Evolutionary conservation across 1,284 basidiomycete species (phyloP), one percentile per base, ranked within the genome.

Genomic region (Fistulina hepatica): DNA sequence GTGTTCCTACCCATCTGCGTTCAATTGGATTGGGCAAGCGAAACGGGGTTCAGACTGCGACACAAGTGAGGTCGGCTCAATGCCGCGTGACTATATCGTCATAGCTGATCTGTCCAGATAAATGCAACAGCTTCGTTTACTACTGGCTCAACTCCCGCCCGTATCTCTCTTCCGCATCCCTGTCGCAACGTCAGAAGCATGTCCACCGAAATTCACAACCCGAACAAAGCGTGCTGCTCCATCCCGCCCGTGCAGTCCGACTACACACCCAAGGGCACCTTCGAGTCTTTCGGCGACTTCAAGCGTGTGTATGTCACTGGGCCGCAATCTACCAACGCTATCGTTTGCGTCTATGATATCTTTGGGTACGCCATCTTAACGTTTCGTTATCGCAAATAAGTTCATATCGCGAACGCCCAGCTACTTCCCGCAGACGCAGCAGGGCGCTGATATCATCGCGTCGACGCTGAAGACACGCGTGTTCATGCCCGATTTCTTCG

Each of bases 401-500:
- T 7, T 22, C 20, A 21, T 23, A 15, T 15, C 40, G 17, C 21
- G 26, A 10, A 15, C 22, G 11, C 23, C 6, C 43, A 70, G 69
- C 6, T 70, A 59, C 58, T 71, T 65, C 53, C 70, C 71, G 6
- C 69, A 74, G 53, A 76, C 73, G 6, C 68, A 71, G 50, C 73
- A 75, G 45, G 74, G 73, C 30, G 73, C 72, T 22, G 77, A 81
- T 52, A 69, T 77, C 35, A 61, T 81, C 39, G 73, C 75, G 1
- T 56, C 62, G 11, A 53, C 64, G 11, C 53, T 74, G 21, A 63
- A 68, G 15, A 66, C 65, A 5, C 64, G 64, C 19, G 69, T 80
- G 12, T 64, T 75, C 48, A 73, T 80, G 69, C 76, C 76, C 21
- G 74, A 79, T 55, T 76, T 78, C 54, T 76, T 79, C 54, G 67